Base-by-base conservation (phyloP, 2,329 filamentous ascomycete species). In the Didymella exigua region DNA sequence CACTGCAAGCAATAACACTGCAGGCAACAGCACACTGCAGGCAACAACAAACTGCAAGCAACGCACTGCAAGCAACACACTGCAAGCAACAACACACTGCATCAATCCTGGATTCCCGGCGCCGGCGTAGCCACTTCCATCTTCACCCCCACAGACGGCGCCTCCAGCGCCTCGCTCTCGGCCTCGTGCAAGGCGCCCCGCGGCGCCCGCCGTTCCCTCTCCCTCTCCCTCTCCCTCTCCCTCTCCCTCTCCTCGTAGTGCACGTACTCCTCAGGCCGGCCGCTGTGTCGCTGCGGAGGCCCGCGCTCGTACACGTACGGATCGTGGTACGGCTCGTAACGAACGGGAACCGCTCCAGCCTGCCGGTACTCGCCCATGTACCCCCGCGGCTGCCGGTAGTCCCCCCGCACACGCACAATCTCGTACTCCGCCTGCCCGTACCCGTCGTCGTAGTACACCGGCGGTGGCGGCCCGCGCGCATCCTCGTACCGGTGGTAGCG, bases 221-320 rank as follows among this genome's bases (percentile, higher is more conserved):
- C 68, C 42, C 68, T 65, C 23, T 71, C 71, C 18, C n/a, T n/a
- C n/a, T n/a, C n/a, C n/a, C n/a, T n/a, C n/a, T 58, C 58, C 34
- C 63, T 59, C 33, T 70, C 68, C 42, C 68, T 65, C 23, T 71
- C 71, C 18, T 74, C 71, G 27, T 72, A 70, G 33, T 72, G 72
- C 24, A 72, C 59, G 40, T 71, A 70, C 47, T 66, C 60, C 21
- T 66, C 62, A 16, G 63, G 52, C 1, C 61, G 63, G 44, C 61
- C 65, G 18, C 66, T 65, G 54, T 68, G 65, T 19, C 67, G 54
- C 27, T 67, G 69, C 21, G 65, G 55, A 11, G 58, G 61, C 4
- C 65, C 65, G 4, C 67, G 62, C 37, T 72, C 67, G 40, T 72
- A 72, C 31, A 70, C 58, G 40, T 73, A 73, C 44, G 67, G 62